Percentiles rank a stretch among this genome's conserved stretches.
Conservation (phyloP, 78 protist species). For the Thecamonas trahens region DNA sequence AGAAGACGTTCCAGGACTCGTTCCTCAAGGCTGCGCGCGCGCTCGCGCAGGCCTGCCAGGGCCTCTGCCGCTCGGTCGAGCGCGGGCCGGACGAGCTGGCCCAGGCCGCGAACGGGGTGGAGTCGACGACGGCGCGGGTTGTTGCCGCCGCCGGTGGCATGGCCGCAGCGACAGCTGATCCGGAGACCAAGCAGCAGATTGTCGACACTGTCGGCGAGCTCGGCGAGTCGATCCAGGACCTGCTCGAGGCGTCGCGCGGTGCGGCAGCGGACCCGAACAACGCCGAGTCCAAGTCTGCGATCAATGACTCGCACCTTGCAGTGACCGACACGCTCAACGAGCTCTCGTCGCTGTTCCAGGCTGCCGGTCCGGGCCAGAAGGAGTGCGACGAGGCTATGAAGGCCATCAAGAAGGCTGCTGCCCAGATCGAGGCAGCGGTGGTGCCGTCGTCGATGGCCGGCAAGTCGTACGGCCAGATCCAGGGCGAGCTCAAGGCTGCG, state of each 20-base stretch:
- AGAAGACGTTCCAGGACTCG: not conserved
- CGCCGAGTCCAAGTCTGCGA: not conserved
- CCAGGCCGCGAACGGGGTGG: too few relatives aligned
- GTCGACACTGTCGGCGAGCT: too few relatives aligned
- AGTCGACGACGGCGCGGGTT: too few relatives aligned
- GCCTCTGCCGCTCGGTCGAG: too few relatives aligned
- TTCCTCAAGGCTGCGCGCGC: not conserved
- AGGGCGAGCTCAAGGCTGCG: not conserved
- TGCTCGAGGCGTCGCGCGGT: not conserved
- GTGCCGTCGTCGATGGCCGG: not conserved
- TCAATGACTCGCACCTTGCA: not conserved
- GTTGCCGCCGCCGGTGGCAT: too few relatives aligned
- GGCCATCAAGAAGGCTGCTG: not conserved
- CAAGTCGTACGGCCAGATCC: not conserved
- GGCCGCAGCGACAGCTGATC: too few relatives aligned
- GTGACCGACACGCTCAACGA: not conserved
- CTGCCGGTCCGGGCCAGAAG: slow-evolving; percentile 10
- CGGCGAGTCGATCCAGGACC: not conserved
- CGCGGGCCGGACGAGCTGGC: too few relatives aligned
- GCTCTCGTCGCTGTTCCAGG: not conserved
- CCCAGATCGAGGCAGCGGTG: not conserved
- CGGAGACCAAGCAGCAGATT: too few relatives aligned
- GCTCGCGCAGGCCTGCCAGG: not conserved
- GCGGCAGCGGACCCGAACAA: not conserved
- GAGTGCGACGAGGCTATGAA: slow-evolving; percentile 18